phyloP scores from a whole-genome alignment of 2,329 filamentous ascomycete genomes.

The Paracoccidioides lutzii region DNA sequence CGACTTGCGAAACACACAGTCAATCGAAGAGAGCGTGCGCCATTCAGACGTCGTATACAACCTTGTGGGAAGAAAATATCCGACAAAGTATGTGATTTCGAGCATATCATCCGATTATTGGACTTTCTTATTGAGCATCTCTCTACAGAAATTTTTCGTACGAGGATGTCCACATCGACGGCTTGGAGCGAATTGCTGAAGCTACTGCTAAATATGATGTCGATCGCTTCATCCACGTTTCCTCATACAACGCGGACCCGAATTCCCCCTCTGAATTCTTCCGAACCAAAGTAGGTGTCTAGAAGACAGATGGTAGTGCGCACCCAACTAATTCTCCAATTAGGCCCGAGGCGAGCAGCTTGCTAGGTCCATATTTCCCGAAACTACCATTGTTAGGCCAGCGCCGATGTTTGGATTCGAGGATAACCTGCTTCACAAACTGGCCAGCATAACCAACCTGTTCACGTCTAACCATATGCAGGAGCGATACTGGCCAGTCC shows the following conservation, averaged over 20 bases:
- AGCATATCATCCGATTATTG: neutral
- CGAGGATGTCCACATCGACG: constrained; percentile 86
- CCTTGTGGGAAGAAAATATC: constrained; percentile 83
- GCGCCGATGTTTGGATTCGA: constrained; percentile 92
- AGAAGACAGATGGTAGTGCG: neutral
- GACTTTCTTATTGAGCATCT: neutral
- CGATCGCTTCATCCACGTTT: constrained; percentile 92
- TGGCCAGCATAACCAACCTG: constrained; percentile 67
- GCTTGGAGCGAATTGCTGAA: constrained; percentile 80
- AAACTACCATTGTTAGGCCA: constrained; percentile 91
- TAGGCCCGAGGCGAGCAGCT: constrained; percentile 69
- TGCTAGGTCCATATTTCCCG: constrained; percentile 79
- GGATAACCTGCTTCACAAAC: constrained; percentile 75
- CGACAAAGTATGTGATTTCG: constrained; percentile 63
- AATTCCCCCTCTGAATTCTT: constrained; percentile 81
- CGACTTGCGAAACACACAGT: constrained; percentile 85
- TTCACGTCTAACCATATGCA: constrained; percentile 89
- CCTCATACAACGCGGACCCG: constrained; percentile 76
- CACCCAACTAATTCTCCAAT: neutral
- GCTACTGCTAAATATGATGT: constrained; percentile 96
- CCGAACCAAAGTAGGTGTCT: constrained; percentile 58
- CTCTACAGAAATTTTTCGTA: constrained; percentile 73
- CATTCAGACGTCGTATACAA: constrained; percentile 98
- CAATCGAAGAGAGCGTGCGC: constrained; percentile 89
- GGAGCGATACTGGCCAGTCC: constrained; percentile 81